Base-by-base conservation (phyloP, 129 eudicot genomes). In the Oenanthe sinensis region DNA sequence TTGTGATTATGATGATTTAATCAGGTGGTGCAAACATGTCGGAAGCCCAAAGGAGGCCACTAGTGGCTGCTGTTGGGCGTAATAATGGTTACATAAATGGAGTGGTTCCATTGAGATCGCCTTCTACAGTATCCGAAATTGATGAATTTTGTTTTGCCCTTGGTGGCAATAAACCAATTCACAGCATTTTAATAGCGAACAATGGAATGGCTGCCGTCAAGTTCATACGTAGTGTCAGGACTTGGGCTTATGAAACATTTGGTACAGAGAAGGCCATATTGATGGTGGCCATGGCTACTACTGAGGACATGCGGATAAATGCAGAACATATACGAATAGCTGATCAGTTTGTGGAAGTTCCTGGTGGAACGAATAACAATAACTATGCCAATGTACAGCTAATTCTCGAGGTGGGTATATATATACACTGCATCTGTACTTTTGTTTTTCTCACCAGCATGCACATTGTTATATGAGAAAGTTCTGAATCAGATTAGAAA, bases 141-240 rank as follows among this genome's bases (percentile, higher is more conserved):
- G 99, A 89, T 80, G 91, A 87, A 75, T 96, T 92, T 84, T 96
- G 99, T 82, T 78, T 52, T 69, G 91, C 97, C 81, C 97, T 96
- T 78, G 92, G 92, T 2, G 99, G 99, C 52, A 85, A 89, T 42
- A 87, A 78, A 84, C 95, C 97, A 9, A 96, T 96, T 16, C 96
- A 87, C 54, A 96, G 99, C 77, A 96, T 92, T 60, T 89, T 96
- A 74, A 90, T 96, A 40, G 93, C 99, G 26, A 96, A 96, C 88
- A 96, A 96, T 86, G 99, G 99, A 83, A 92, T 92, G 97, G 99
- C 99, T 20, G 97, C 99, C 24, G 97, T 96, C 48, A 96, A 96
- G 85, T 96, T 96, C 82, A 96, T 96, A 75, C 89, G 99, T 77
- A 96, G 99, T 74, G 85, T 96, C 22, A 87, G 99, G 75, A 89